phyloP scores from a whole-genome alignment of 2,329 filamentous ascomycete species.

The Colletotrichum abscissum region DNA sequence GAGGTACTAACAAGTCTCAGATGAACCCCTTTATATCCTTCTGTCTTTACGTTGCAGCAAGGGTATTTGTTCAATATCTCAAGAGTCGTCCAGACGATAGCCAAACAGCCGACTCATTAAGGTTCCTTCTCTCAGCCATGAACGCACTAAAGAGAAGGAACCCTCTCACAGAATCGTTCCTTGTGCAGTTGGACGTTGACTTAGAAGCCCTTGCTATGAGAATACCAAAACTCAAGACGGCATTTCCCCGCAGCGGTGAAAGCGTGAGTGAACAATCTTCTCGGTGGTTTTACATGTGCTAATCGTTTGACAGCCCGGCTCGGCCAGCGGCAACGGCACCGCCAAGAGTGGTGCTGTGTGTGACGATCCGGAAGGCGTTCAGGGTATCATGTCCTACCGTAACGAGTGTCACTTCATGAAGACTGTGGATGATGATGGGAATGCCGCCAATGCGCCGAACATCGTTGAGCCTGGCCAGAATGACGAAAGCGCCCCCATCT shows the following conservation, averaged over 20 bases:
- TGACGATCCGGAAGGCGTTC: slow-evolving; percentile 44
- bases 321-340: slow-evolving; percentile 35
- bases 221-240: slow-evolving; percentile 66
- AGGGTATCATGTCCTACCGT: slow-evolving; percentile 56
- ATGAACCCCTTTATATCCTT: slow-evolving; percentile 97
- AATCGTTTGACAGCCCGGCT: slow-evolving; percentile 42
- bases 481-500: slow-evolving; percentile 37
- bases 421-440: slow-evolving; percentile 51
- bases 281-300: background rate
- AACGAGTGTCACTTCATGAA: slow-evolving; percentile 59
- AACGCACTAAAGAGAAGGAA: slow-evolving; percentile 88
- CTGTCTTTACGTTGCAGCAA: slow-evolving; percentile 93
- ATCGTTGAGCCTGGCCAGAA: slow-evolving; percentile 52
- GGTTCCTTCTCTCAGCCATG: slow-evolving; percentile 92
- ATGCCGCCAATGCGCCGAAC: slow-evolving; percentile 51
- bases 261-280: slow-evolving; percentile 54
- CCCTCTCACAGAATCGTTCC: slow-evolving; percentile 91
- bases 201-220: slow-evolving; percentile 78
- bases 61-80: slow-evolving; percentile 96
- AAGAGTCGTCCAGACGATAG: slow-evolving; percentile 90
- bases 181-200: slow-evolving; percentile 93
- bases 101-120: slow-evolving; percentile 82
- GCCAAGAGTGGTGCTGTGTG: slow-evolving; percentile 41
- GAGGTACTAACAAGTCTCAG: slow-evolving; percentile 58
- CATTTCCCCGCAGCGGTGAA: slow-evolving; percentile 64